These are phyloP conservation scores for Chlamydomonas incerta DNA, from an alignment of 139 green algal genomes.

Conservation along the genomic window DNA sequence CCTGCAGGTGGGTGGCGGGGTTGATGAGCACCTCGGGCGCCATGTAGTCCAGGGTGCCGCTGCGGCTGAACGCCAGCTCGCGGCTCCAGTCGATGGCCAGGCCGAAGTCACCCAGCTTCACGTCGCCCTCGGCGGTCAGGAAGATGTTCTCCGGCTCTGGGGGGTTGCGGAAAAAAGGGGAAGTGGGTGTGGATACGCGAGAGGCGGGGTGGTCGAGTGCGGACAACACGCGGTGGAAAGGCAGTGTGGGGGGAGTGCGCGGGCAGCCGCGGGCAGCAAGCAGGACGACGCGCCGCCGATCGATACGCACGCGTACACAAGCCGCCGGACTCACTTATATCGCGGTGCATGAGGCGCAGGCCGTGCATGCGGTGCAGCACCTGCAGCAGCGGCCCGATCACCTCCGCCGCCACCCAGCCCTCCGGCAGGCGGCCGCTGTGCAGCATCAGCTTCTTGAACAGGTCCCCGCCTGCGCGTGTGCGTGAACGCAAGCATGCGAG, in stretches of 20 bases:
- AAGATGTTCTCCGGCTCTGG: slow-evolving; percentile 89
- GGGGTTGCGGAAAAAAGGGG: too few species aligned
- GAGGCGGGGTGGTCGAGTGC: too few species aligned
- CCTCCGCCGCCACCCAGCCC: slow-evolving; percentile 76
- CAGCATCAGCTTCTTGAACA: slow-evolving; percentile 83
- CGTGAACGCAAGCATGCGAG: too few species aligned
- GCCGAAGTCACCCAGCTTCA: slow-evolving; percentile 85
- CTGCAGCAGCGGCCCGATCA: slow-evolving; percentile 82
- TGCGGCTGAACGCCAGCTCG: slow-evolving; percentile 84
- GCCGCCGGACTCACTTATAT: slow-evolving; percentile 70
- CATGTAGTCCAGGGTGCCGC: slow-evolving; percentile 79
- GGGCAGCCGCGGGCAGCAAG: too few species aligned
- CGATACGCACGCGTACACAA: too few species aligned
- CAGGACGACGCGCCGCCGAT: too few species aligned
- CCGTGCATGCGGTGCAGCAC: slow-evolving; percentile 81
- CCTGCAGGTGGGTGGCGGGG: slow-evolving; percentile 63
- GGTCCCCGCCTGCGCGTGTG: slow-evolving; percentile 68
- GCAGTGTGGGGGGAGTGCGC: too few species aligned
- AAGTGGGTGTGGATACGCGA: too few species aligned
- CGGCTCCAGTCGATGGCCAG: slow-evolving; percentile 78
- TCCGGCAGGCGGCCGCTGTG: slow-evolving; percentile 73
- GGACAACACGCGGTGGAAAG: too few species aligned
- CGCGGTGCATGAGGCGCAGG: slow-evolving; percentile 76
- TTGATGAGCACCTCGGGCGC: slow-evolving; percentile 75
- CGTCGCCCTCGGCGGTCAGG: slow-evolving; percentile 59